Evolutionary conservation across 2,329 filamentous ascomycete genomes (phyloP).

Genomic region (Triangularia verruculosa): DNA sequence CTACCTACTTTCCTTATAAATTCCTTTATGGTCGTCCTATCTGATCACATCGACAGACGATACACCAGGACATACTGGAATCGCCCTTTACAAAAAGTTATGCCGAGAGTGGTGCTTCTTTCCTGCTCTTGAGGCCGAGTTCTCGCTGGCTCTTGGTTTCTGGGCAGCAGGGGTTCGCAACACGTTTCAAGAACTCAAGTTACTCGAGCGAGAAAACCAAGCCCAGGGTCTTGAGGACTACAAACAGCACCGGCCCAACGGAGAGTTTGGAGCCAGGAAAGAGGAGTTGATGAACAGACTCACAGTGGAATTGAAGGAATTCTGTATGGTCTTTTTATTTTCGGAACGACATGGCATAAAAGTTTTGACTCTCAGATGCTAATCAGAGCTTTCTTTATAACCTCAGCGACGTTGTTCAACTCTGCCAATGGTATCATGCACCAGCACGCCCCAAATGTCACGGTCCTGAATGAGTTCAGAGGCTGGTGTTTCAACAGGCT

Average conservation of each 20-base stretch:
- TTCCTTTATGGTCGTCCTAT: neutral
- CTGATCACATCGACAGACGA: neutral
- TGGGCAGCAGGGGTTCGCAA: neutral
- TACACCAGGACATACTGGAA: neutral
- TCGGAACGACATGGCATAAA: no score
- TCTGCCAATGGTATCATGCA: neutral
- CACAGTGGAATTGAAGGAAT: neutral
- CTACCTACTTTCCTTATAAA: neutral
- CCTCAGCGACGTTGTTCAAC: neutral
- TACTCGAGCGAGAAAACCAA: neutral
- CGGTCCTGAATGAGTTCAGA: neutral
- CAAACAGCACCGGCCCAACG: neutral
- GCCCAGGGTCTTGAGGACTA: neutral
- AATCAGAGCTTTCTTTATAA: neutral
- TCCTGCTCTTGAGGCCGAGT: neutral
- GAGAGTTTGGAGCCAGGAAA: neutral
- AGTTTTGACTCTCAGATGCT: neutral
- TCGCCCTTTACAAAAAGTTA: neutral
- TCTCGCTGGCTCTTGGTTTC: neutral
- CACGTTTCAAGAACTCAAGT: neutral
- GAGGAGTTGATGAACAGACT: neutral
- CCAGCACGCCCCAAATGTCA: neutral
- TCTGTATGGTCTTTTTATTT: neutral
- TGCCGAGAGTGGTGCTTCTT: constrained; percentile 1
- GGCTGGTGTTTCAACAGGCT: neutral